Evolutionary conservation across 345 rosid genomes (phyloP), one percentile per base, ranked within the genome.

Genomic region (Murraya koenigii): DNA sequence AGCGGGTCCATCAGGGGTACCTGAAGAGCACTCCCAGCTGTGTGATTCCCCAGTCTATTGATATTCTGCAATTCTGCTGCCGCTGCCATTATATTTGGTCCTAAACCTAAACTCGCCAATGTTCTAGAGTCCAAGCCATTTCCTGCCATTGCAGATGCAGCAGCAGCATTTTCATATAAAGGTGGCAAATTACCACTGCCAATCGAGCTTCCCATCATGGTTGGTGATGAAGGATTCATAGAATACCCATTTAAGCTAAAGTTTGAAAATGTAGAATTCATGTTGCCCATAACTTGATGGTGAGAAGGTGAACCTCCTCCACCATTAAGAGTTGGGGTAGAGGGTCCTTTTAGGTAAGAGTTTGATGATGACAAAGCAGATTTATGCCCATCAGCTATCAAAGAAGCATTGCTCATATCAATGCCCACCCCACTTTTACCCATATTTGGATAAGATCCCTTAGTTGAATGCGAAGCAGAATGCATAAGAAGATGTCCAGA

Each of bases 121-220:
- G 81, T 61, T 78, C 86, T 79, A 23, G 91, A 79, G 70, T 89
- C 92, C 83, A 86, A 47, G 73, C 85, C 85, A 75, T 72, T 69
- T 72, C 88, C 87, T 69, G 82, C 90, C 87, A 87, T 63, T 36
- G 90, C 87, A 76, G 88, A 86, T 72, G 85, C 87, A 38, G 90
- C 86, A 72, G 85, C 89, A 28, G 79, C 84, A 78, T 80, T 87
- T 76, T 87, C 89, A 78, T 84, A 89, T 47, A 87, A 73, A 39
- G 91, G 88, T 55, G 91, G 90, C 82, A 90, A 62, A 70, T 75
- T 74, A 64, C 86, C 87, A 74, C 75, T 81, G 11, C 83, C 91
- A 79, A 85, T 71, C 33, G 80, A 87, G 67, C 80, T 74, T 68
- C 84, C 87, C 76, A 88, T 78, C 85, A 87, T 77, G 39, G 90